Percentiles rank a stretch among this genome's conserved stretches.
Evolutionary conservation across 495 filamentous ascomycete species (phyloP).

Genomic region (Hypomontagnella submonticulosa): DNA sequence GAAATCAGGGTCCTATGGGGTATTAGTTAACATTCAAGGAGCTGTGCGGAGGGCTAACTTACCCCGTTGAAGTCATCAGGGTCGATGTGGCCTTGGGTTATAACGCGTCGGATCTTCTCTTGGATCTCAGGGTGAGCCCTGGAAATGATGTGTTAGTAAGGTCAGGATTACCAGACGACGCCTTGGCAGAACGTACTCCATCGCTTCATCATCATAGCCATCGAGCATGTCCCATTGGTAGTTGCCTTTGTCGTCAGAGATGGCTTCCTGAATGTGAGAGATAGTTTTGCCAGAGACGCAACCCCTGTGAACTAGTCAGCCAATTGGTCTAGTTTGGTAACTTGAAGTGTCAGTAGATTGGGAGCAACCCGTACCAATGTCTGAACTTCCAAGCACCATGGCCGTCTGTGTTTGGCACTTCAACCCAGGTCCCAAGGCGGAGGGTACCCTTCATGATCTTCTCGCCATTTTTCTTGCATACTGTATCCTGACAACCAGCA

Average conservation of each 20-base stretch:
- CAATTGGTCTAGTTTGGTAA: slow-evolving; percentile 2
- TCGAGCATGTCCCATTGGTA: slow-evolving; percentile 65
- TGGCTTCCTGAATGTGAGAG: slow-evolving; percentile 61
- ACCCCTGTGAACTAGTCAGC: slow-evolving; percentile 66
- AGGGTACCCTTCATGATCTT: slow-evolving; percentile 84
- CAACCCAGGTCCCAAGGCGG: slow-evolving; percentile 75
- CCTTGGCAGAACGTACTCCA: slow-evolving; percentile 54
- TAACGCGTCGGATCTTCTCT: slow-evolving; percentile 69
- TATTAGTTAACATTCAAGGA: slow-evolving; percentile 31
- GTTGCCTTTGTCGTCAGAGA: slow-evolving; percentile 50
- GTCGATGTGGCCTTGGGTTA: slow-evolving; percentile 77
- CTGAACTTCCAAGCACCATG: slow-evolving; percentile 70
- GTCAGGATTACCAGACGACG: not conserved
- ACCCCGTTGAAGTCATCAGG: slow-evolving; percentile 84
- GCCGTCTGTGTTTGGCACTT: slow-evolving; percentile 48
- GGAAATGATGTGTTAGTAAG: slow-evolving; percentile 13
- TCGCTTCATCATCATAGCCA: slow-evolving; percentile 71
- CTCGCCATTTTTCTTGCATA: slow-evolving; percentile 69
- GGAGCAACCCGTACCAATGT: slow-evolving; percentile 73
- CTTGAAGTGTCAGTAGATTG: slow-evolving; percentile 1
- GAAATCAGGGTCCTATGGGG: slow-evolving; percentile 69
- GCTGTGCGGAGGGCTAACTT: slow-evolving; percentile 47
- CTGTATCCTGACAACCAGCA: slow-evolving; percentile 73
- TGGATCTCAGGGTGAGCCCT: slow-evolving; percentile 60
- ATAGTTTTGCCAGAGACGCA: slow-evolving; percentile 77